Conservation (phyloP, 192 early-diverging fungal genomes). For the Coemansia sp. region DNA sequence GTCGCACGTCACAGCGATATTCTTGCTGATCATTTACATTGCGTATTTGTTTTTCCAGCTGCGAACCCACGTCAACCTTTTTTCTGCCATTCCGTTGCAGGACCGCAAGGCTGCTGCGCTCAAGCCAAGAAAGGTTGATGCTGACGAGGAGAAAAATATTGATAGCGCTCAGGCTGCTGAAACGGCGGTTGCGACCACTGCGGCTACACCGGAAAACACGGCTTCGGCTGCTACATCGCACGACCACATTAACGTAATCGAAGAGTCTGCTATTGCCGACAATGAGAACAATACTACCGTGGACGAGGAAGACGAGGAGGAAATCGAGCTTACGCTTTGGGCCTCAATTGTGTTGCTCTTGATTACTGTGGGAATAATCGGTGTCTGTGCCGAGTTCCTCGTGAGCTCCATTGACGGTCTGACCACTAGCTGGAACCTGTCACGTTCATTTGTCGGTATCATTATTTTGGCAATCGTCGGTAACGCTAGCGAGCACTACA, state of each 20-base stretch:
- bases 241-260: conserved; percentile 3
- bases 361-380: conserved; percentile 65
- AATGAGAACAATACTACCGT: background rate
- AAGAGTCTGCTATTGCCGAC: background rate
- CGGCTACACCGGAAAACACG: conserved; percentile 2
- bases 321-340: conserved; percentile 56
- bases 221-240: conserved; percentile 3
- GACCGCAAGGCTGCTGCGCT: conserved; percentile 32
- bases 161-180: conserved; percentile 12
- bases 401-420: conserved; percentile 80
- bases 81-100: conserved; percentile 38
- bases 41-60: conserved; percentile 71
- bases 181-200: conserved; percentile 9
- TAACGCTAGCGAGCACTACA: conserved; percentile 86
- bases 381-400: conserved; percentile 80
- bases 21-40: conserved; percentile 66
- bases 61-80: conserved; percentile 71
- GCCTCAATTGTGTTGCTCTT: conserved; percentile 57
- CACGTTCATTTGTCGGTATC: conserved; percentile 85
- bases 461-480: conserved; percentile 90
- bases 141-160: conserved; percentile 8
- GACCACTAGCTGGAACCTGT: conserved; percentile 65
- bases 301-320: conserved; percentile 58
- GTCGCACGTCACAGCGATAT: conserved; percentile 65
- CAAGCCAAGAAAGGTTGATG: conserved; percentile 12